Evolutionary conservation across 225 moss, liverwort and hornwort genomes (phyloP).

Genomic region (Sphagnum contortum): DNA sequence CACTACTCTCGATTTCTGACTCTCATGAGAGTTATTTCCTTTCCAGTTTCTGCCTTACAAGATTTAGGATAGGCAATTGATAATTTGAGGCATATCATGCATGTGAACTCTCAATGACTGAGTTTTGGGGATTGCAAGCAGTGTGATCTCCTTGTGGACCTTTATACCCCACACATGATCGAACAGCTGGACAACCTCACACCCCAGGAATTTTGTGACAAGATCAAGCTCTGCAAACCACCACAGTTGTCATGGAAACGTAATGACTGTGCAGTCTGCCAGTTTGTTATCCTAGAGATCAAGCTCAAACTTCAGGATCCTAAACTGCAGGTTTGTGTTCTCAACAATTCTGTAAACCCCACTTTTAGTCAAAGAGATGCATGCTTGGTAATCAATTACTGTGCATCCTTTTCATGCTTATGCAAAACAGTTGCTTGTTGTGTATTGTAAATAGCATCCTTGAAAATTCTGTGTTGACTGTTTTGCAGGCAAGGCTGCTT

Average conservation of each 20-base stretch:
- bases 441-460: too few species aligned
- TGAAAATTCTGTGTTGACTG: too few species aligned
- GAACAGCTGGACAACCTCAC: slow-evolving; percentile 52
- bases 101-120: slow-evolving; percentile 2
- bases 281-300: slow-evolving; percentile 78
- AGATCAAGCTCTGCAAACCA: slow-evolving; percentile 55
- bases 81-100: neutral
- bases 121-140: slow-evolving; percentile 17
- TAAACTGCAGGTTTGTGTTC: slow-evolving; percentile 46
- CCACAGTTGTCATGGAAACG: slow-evolving; percentile 14
- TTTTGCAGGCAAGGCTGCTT: slow-evolving; percentile 55
- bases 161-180: slow-evolving; percentile 64
- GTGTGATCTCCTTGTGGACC: slow-evolving; percentile 84
- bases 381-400: too few species aligned
- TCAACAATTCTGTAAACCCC: too few species aligned
- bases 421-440: too few species aligned
- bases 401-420: too few species aligned
- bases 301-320: slow-evolving; percentile 87
- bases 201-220: slow-evolving; percentile 71
- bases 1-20: neutral
- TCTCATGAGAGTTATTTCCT: neutral
- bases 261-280: slow-evolving; percentile 86
- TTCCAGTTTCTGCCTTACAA: neutral
- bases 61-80: neutral
- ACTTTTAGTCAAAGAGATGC: too few species aligned